Conservation (phyloP, 2,329 filamentous ascomycete species). For the Paecilomyces niveus region DNA sequence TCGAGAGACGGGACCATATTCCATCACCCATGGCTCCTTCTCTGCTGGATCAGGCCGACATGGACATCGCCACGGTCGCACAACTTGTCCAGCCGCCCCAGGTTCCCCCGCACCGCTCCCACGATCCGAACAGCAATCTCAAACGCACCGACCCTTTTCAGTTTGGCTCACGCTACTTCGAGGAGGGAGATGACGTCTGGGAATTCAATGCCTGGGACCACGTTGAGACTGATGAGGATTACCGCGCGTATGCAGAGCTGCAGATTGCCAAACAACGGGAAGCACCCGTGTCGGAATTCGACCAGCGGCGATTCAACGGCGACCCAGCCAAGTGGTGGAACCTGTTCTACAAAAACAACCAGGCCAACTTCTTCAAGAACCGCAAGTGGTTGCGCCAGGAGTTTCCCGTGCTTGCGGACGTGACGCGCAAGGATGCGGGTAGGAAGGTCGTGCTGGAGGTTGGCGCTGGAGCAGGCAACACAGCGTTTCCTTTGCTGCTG, state of each 20-base stretch:
- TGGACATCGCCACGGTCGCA: constrained; percentile 24
- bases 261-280: constrained; percentile 82
- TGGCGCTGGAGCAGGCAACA: constrained; percentile 92
- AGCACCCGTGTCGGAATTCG: constrained; percentile 84
- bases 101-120: constrained; percentile 58
- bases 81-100: constrained; percentile 40
- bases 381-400: constrained; percentile 96
- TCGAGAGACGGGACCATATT: neutral
- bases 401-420: constrained; percentile 76
- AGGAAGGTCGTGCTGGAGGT: constrained; percentile 73
- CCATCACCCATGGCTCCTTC: neutral
- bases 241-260: constrained; percentile 74
- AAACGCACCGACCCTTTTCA: constrained; percentile 91
- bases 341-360: constrained; percentile 95
- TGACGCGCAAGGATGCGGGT: constrained; percentile 65
- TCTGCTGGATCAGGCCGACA: constrained; percentile 2
- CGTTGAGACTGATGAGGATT: constrained; percentile 83
- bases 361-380: constrained; percentile 96
- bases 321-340: constrained; percentile 98
- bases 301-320: constrained; percentile 80
- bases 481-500: constrained; percentile 81
- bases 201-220: constrained; percentile 99
- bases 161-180: constrained; percentile 83
- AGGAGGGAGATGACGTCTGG: constrained; percentile 81
- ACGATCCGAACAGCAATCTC: constrained; percentile 62